phyloP scores from a whole-genome alignment of 768 basidiomycete species.

The Pulveroboletus frians region DNA sequence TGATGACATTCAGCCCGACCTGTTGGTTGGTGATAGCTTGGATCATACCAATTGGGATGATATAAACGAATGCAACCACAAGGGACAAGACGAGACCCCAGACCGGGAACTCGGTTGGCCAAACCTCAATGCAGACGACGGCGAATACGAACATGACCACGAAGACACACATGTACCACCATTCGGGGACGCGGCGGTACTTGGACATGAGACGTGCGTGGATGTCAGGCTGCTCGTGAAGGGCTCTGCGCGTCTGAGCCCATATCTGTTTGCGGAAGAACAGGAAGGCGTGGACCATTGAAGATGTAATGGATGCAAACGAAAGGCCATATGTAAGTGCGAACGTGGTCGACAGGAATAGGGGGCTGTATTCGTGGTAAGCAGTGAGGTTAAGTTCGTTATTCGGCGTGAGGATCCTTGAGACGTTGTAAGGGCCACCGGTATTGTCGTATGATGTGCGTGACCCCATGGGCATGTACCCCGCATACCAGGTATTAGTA shows the following conservation, averaged over 20 bases:
- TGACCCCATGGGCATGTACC: conserved; percentile 37
- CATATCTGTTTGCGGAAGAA: conserved; percentile 56
- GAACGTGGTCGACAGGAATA: conserved; percentile 46
- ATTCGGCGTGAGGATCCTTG: conserved; percentile 32
- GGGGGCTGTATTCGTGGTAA: conserved; percentile 36
- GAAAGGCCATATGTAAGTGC: conserved; percentile 47
- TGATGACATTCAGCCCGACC: conserved; percentile 63
- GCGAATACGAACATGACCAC: conserved; percentile 57
- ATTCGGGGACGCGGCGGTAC: conserved; percentile 57
- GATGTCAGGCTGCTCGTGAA: conserved; percentile 55
- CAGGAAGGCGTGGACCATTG: conserved; percentile 40
- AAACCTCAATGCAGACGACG: conserved; percentile 54
- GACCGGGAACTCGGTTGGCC: conserved; percentile 48
- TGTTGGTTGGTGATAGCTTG: conserved; percentile 80
- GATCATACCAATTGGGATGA: conserved; percentile 74
- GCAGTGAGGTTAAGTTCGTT: conserved; percentile 29
- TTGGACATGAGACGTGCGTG: conserved; percentile 55
- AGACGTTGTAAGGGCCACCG: conserved; percentile 38
- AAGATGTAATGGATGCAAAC: conserved; percentile 41
- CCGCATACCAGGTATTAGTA: conserved; percentile 36
- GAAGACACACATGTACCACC: conserved; percentile 47
- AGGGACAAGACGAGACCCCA: conserved; percentile 43
- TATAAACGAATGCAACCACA: conserved; percentile 51
- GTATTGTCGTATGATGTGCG: conserved; percentile 41
- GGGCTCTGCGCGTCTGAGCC: conserved; percentile 44